Percentiles rank a stretch among this genome's conserved stretches.
Conservation (phyloP, 352 stramenopile species). For the Globisporangium cederbergense region DNA sequence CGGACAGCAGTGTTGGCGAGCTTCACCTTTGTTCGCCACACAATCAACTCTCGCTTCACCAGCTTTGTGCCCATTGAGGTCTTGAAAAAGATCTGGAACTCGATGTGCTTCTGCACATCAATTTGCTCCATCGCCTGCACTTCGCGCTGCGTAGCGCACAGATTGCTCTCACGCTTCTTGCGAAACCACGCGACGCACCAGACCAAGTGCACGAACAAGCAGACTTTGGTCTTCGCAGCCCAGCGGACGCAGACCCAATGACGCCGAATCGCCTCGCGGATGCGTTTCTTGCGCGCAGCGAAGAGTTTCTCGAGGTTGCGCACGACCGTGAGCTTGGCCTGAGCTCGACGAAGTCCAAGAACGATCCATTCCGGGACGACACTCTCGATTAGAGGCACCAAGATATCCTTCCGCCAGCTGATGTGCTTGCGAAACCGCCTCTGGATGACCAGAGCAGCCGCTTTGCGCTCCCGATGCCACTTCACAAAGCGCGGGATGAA, state of each 20-base stretch:
- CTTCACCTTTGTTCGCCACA: conserved; percentile 23
- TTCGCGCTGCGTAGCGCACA: conserved; percentile 25
- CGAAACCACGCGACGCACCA: conserved; percentile 38
- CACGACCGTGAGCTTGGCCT: conserved; percentile 19
- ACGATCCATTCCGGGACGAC: conserved; percentile 17
- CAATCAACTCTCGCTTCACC: conserved; percentile 33
- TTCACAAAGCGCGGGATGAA: conserved; percentile 23
- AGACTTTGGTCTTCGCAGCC: conserved; percentile 40
- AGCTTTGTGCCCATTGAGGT: conserved; percentile 29
- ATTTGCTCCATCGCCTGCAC: conserved; percentile 22
- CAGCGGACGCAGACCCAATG: conserved; percentile 27
- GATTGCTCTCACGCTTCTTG: conserved; percentile 26
- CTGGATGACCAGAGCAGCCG: conserved; percentile 32
- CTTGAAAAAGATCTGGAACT: conserved; percentile 29
- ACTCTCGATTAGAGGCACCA: conserved; percentile 19
- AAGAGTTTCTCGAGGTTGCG: conserved; percentile 17
- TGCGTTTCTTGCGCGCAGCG: conserved; percentile 12
- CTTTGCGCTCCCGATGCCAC: conserved; percentile 25
- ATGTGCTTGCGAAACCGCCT: conserved; percentile 21
- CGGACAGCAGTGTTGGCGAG: neutral
- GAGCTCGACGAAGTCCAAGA: conserved; percentile 4
- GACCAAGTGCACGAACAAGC: conserved; percentile 36
- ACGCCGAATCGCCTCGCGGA: conserved; percentile 13
- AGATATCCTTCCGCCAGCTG: conserved; percentile 16
- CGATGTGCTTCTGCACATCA: conserved; percentile 20